Evolutionary conservation across 768 basidiomycete genomes (phyloP), one percentile per base, ranked within the genome.

Genomic region (Mycena floridula): DNA sequence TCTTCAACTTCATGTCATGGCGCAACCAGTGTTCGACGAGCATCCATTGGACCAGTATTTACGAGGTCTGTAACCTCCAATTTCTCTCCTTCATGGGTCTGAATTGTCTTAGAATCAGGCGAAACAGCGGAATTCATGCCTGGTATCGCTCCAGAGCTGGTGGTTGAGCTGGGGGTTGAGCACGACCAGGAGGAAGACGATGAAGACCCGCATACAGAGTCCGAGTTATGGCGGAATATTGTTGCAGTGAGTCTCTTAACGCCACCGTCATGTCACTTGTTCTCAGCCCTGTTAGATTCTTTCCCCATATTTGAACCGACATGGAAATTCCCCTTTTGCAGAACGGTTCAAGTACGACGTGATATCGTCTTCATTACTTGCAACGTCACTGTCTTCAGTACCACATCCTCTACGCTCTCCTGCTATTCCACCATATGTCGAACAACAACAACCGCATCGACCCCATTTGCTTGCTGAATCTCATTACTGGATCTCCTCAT

Each of bases 271-370:
- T n/a, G n/a, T n/a, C n/a, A n/a, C n/a, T n/a, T n/a, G n/a, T n/a
- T n/a, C n/a, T n/a, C n/a, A n/a, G n/a, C n/a, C n/a, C n/a, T n/a
- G n/a, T n/a, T n/a, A n/a, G n/a, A 52, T 43, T 38, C 21, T 26
- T 28, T 44, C 40, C 18, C 40, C 50, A 38, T 50, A 39, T 38
- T 44, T 20, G 46, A 46, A 30, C 53, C 76, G 76, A 52, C 66
- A 25, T 49, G 75, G 15, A 49, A 63, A 47, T 59, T 68, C 24
- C 44, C 68, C 24, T 62, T 76, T 26, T 49, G 69, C 73, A 16
- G 87, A 90, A 62, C 82, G 76, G 32, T 89, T 90, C 76, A 89
- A 89, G 59, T 89, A 89, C 71, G 79, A 77, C 47, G 76, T 89
- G 3, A 88, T 89, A 47, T 87, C 87, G 3, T 89, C 87, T 2